Evolutionary conservation across 176 grass and related monocot genomes (phyloP), one percentile per base, ranked within the genome.

Genomic region (Ensete ventricosum): DNA sequence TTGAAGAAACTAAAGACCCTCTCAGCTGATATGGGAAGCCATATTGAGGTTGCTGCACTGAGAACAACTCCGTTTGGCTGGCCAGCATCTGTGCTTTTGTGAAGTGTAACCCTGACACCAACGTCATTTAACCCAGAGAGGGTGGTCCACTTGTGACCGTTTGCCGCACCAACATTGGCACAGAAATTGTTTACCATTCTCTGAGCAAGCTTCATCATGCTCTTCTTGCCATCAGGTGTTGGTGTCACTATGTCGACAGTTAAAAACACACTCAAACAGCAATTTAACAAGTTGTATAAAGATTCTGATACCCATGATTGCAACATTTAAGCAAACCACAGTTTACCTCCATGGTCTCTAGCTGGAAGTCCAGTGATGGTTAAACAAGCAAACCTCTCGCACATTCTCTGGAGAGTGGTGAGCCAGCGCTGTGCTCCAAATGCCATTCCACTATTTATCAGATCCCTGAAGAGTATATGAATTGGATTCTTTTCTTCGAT

Each of bases 141-240:
- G 21, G 73, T 62, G 53, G 91, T 95, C 96, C 96, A 99, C n/a
- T 75, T 82, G 73, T 99, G 90, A 54, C 83, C 26, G 52, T 85
- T 85, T 57, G 96, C 94, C 43, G 88, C 73, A 54, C 81, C 81
- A 24, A 99, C 82, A 77, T 86, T 88, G 24, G 69, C 84, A 71
- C 88, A 91, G 77, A 99, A 99, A 71, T 84, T 86, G 84, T 70
- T 71, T 70, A 99, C 81, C 96, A 99, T 95, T 63, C 88, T 84
- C 83, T 99, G 96, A 10, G 96, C 89, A 62, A 99, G 86, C 86
- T 84, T 94, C 96, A 95, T 91, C 91, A 95, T 89, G 81, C 91
- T 86, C n/a, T 86, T 81, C 81, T 82, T 86, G n/a, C 91, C 91
- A 43, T 99, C 91, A 21, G 91, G 71, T 10, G 91, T 84, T 10